phyloP scores from a whole-genome alignment of 345 rosid genomes.

The Bruguiera parviflora region DNA sequence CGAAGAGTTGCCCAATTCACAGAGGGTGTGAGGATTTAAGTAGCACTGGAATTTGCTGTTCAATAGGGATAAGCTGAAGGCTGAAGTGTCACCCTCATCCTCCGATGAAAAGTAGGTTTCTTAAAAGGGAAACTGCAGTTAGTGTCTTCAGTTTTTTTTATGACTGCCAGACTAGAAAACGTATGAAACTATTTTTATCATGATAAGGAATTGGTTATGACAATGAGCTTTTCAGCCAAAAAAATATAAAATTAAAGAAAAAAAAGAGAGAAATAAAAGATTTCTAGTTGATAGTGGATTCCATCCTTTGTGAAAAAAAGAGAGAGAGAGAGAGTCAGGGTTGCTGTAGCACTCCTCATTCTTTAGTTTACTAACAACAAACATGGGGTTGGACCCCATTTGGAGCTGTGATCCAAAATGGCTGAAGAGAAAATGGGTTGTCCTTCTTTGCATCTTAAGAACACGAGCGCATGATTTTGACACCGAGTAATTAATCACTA shows the following conservation, averaged over 20 bases:
- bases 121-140: background rate
- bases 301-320: too few relatives aligned
- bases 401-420: background rate
- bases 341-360: too few relatives aligned
- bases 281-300: too few relatives aligned
- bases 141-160: background rate
- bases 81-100: conserved; percentile 9
- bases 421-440: background rate
- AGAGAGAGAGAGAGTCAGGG: too few relatives aligned
- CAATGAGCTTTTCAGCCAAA: too few relatives aligned
- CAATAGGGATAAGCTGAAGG: background rate
- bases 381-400: background rate
- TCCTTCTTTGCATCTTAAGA: conserved; percentile 13
- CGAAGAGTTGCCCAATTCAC: background rate
- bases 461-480: background rate
- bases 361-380: background rate
- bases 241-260: too few relatives aligned
- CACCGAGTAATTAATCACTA: too few relatives aligned
- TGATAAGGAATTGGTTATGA: too few relatives aligned
- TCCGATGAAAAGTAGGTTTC: background rate
- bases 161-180: background rate
- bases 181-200: too few relatives aligned
- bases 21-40: background rate
- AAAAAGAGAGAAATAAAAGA: too few relatives aligned
- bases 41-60: background rate